A percentile compares a stretch with the other conserved stretches of the same genome.
These are phyloP conservation scores for Capsicum baccatum DNA, from an alignment of 257 asterid genomes.

Conservation along the genomic window DNA sequence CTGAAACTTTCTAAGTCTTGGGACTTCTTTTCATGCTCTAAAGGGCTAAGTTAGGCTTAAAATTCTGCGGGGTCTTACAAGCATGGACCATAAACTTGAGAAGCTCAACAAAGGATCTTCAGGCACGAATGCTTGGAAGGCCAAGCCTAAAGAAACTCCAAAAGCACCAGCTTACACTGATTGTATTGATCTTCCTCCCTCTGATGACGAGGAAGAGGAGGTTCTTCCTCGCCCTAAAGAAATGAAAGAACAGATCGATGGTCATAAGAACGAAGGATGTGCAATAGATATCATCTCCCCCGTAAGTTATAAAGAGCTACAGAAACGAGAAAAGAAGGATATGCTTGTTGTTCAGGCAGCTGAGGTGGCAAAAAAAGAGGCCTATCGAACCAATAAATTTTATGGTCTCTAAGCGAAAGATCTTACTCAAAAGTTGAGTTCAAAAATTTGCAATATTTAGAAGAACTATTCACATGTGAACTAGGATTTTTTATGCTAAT, in stretches of 20 bases:
- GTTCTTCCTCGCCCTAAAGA: slow-evolving; percentile 38
- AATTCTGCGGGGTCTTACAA: too few species aligned
- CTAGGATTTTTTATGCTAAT: too few species aligned
- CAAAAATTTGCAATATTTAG: too few species aligned
- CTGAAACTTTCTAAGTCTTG: too few species aligned
- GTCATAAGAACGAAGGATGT: slow-evolving; percentile 35
- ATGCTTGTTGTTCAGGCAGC: slow-evolving; percentile 56
- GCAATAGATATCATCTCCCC: slow-evolving; percentile 44
- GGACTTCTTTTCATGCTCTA: too few species aligned
- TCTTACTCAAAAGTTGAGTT: too few species aligned
- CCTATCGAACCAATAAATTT: slow-evolving; percentile 22
- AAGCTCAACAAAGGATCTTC: slow-evolving; percentile 60
- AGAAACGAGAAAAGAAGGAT: slow-evolving; percentile 67
- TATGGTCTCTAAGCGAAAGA: too few species aligned
- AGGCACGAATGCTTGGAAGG: slow-evolving; percentile 44
- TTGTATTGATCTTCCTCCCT: slow-evolving; percentile 67
- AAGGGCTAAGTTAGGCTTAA: too few species aligned
- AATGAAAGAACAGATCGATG: slow-evolving; percentile 40
- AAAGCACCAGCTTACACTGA: slow-evolving; percentile 53
- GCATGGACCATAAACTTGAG: slow-evolving; percentile 43
- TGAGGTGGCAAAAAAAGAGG: slow-evolving; percentile 62
- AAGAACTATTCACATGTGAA: too few species aligned
- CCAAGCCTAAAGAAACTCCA: slow-evolving; percentile 58
- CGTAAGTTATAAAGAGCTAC: slow-evolving; percentile 51
- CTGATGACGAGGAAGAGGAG: slow-evolving; percentile 66